phyloP scores from a whole-genome alignment of 352 stramenopile species.

The Pythium guiyangense region DNA sequence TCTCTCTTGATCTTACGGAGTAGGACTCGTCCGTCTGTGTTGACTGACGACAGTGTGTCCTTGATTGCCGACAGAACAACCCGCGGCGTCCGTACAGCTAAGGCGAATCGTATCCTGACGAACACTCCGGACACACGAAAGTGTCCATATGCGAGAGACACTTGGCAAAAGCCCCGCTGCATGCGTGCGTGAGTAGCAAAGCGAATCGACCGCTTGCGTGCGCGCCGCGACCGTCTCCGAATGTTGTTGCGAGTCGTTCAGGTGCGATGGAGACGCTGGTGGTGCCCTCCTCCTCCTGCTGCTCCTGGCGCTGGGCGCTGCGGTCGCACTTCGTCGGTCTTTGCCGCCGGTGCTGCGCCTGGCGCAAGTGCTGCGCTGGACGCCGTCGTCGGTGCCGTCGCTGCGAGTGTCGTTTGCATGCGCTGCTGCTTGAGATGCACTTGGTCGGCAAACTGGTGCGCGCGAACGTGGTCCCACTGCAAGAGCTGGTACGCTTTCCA shows the following conservation, averaged over 20 bases:
- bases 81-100: conserved; percentile 17
- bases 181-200: neutral
- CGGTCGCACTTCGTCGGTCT: conserved; percentile 12
- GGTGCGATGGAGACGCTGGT: conserved; percentile 1
- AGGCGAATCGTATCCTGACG: neutral
- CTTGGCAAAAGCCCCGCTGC: too few species aligned
- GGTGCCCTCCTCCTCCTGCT: neutral
- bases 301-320: conserved; percentile 3
- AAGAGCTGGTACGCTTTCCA: conserved; percentile 34
- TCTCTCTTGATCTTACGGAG: neutral
- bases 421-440: conserved; percentile 24
- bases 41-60: neutral
- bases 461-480: conserved; percentile 28
- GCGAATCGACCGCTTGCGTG: too few species aligned
- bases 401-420: conserved; percentile 8
- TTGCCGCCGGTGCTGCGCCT: neutral
- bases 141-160: too few species aligned
- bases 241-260: neutral
- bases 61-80: conserved; percentile 11
- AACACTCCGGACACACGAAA: too few species aligned
- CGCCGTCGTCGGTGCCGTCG: neutral
- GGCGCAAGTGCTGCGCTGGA: neutral
- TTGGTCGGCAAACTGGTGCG: conserved; percentile 29
- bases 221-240: neutral
- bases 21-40: too few species aligned